Evolutionary conservation across 108 stramenopile genomes (phyloP), one percentile per base, ranked within the genome.

Genomic region (Skeletonema marinoi): DNA sequence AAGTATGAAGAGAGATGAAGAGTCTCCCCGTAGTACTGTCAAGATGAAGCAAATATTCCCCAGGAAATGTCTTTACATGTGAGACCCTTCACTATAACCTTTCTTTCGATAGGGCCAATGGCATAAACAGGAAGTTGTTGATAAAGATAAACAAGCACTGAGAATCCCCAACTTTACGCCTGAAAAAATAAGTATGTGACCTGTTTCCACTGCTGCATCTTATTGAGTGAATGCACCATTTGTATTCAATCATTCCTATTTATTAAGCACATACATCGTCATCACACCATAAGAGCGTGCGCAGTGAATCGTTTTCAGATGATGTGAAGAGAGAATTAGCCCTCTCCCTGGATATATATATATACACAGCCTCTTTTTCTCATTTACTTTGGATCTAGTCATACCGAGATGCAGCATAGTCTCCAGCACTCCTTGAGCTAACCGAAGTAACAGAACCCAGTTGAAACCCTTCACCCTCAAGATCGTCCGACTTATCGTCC

Each of bases 391-490:
- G 25, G 4, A 10, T 25, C 54, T 56, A 56, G 54, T 56, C 54
- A 56, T 56, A 56, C 54, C 54, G 54, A 21, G 50, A 51, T 17
- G 50, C 4, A 17, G 4, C 54, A 25, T 56, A 56, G 7, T 56
- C 54, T n/a, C 54, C 54, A 8, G 25, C 54, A 56, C 54, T 56
- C 25, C 35, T 74, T 39, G 71, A 39, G 39, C 36, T 58, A 13
- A 80, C 74, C 64, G 31, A 70, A 6, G 29, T 58, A 13, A 80
- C 74, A 69, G 31, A 70, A 6, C 62, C 60, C 35, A 83, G 82
- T 79, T 83, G 82, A 66, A 79, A 83, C 10, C 73, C 73, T 14
- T 83, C 82, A 33, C n/a, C 78, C 5, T 67, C 60, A 64, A 74
- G 61, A 9, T 83, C 74, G 13, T 80, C 78, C 41, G 64, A 48